Evolutionary conservation across 2,329 filamentous ascomycete species (phyloP).

Genomic region (Pestalotiopsis sp.): DNA sequence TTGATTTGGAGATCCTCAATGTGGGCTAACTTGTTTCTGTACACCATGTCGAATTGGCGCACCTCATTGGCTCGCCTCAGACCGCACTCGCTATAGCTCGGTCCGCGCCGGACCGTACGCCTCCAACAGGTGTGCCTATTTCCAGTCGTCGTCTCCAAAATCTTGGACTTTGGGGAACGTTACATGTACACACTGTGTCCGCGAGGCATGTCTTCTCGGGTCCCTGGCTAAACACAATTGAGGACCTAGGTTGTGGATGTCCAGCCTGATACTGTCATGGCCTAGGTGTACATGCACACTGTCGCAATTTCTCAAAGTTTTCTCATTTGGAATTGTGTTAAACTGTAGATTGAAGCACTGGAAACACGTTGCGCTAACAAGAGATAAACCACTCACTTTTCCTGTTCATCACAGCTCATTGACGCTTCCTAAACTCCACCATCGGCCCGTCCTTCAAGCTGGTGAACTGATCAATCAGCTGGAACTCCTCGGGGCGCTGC

Average conservation of each 20-base stretch:
- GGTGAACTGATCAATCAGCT: conserved; percentile 73
- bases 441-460: conserved; percentile 72
- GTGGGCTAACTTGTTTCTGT: neutral
- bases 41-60: neutral
- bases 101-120: neutral
- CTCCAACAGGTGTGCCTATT: no score
- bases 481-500: conserved; percentile 62
- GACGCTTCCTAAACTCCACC: conserved; percentile 57
- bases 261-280: no score
- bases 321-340: neutral
- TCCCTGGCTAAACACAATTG: no score
- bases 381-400: neutral
- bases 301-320: no score
- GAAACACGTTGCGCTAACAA: neutral
- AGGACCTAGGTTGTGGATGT: no score
- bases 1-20: conserved; percentile 9
- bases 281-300: no score
- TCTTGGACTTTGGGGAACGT: neutral
- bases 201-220: no score
- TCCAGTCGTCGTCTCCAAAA: neutral
- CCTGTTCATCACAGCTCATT: conserved; percentile 6
- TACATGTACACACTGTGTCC: no score
- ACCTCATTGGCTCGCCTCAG: neutral
- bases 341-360: neutral
- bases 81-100: neutral